Conservation (phyloP, 345 rosid species). For the Brassica nigra region DNA sequence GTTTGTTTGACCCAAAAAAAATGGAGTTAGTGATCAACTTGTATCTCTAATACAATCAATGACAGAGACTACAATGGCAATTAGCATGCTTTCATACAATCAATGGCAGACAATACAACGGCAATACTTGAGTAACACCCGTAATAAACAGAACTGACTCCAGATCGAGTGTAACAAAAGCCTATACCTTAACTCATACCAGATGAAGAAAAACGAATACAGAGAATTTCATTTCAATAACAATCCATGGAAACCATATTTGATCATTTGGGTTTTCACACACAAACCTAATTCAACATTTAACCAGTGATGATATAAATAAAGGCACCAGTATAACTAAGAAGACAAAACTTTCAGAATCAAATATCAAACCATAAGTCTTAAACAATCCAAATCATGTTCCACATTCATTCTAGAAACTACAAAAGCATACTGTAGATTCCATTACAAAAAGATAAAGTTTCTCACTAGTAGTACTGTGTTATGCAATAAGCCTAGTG, state of each 20-base stretch:
- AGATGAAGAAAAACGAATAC: background rate
- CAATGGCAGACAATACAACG: background rate
- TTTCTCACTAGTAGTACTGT: too few species aligned
- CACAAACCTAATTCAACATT: background rate
- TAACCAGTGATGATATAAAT: background rate
- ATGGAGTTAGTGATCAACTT: too few species aligned
- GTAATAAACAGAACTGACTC: background rate
- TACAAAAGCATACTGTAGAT: too few species aligned
- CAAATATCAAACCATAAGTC: background rate
- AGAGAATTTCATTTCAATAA: background rate
- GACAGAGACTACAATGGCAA: too few species aligned
- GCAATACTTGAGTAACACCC: background rate
- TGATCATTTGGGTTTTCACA: background rate
- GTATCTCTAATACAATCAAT: too few species aligned
- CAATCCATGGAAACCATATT: background rate
- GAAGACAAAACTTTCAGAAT: conserved; percentile 1
- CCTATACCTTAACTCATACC: background rate
- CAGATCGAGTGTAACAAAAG: background rate
- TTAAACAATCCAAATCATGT: background rate
- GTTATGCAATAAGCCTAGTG: too few species aligned
- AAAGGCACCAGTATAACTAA: background rate
- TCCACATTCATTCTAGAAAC: background rate
- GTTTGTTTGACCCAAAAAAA: too few species aligned
- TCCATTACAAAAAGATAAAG: too few species aligned
- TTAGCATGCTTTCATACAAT: background rate